These are phyloP conservation scores for Cryptococcus jaspeensis DNA, from an alignment of 1,284 basidiomycete species.

Conservation along the genomic window DNA sequence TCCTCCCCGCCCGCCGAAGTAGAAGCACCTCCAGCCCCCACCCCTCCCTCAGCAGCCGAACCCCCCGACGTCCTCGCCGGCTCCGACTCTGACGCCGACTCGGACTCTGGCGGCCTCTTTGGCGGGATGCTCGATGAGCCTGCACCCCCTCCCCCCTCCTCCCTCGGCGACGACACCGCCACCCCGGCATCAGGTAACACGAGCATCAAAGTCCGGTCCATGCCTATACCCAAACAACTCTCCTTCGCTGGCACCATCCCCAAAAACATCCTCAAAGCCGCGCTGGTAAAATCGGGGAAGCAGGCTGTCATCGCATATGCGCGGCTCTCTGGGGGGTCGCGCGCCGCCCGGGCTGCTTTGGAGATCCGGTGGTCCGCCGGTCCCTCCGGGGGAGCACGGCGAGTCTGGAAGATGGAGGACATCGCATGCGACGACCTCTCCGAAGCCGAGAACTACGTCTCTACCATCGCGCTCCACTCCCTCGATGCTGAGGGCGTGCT, in stretches of 20 bases:
- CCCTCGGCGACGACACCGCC: slow-evolving; percentile 27
- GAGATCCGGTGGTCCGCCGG: slow-evolving; percentile 68
- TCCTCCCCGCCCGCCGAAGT: too few relatives aligned
- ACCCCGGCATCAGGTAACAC: slow-evolving; percentile 56
- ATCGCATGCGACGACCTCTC: slow-evolving; percentile 72
- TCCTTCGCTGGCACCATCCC: slow-evolving; percentile 52
- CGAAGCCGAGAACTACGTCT: slow-evolving; percentile 89
- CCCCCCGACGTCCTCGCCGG: slow-evolving; percentile 1
- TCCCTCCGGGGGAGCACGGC: slow-evolving; percentile 47
- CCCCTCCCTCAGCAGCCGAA: not conserved
- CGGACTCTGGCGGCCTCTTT: slow-evolving; percentile 66
- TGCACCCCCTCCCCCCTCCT: slow-evolving; percentile 50
- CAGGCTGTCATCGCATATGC: slow-evolving; percentile 72
- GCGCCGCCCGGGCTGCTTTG: slow-evolving; percentile 69
- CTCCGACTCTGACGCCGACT: slow-evolving; percentile 32
- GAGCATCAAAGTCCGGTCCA: slow-evolving; percentile 65
- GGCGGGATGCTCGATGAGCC: slow-evolving; percentile 72
- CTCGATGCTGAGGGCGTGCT: slow-evolving; percentile 58
- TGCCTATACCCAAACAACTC: slow-evolving; percentile 77
- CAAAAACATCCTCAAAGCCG: slow-evolving; percentile 31
- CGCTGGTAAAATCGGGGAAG: slow-evolving; percentile 57
- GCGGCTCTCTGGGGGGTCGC: slow-evolving; percentile 63
- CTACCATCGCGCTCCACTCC: slow-evolving; percentile 78
- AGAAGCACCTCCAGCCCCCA: too few relatives aligned
- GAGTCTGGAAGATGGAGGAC: slow-evolving; percentile 80